These are phyloP conservation scores for Papiliotrema flavescens DNA, from an alignment of 1,284 basidiomycete genomes.

Conservation along the genomic window DNA sequence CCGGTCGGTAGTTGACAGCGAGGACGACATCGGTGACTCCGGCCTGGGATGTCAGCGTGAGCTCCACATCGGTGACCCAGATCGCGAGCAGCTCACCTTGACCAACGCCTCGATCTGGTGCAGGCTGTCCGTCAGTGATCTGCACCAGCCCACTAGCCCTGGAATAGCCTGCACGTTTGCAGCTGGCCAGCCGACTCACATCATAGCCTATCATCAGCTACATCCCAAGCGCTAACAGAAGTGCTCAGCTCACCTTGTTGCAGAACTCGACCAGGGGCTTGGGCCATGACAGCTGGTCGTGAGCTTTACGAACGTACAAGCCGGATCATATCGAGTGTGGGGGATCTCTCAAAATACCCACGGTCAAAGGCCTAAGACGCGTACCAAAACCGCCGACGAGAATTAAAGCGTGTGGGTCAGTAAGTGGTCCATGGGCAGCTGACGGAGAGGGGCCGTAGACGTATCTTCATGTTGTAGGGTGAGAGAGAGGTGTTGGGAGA, in stretches of 20 bases:
- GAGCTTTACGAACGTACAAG: slow-evolving; percentile 3
- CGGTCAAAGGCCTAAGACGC: slow-evolving; percentile 54
- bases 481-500: not conserved
- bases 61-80: not conserved
- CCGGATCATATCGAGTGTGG: not conserved
- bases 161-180: not conserved
- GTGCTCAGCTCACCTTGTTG: slow-evolving; percentile 47
- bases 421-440: not conserved
- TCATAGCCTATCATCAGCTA: slow-evolving; percentile 41
- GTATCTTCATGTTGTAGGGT: slow-evolving; percentile 48
- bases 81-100: slow-evolving; percentile 42
- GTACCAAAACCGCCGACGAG: slow-evolving; percentile 55
- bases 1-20: slow-evolving; percentile 55
- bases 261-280: slow-evolving; percentile 56
- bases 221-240: not conserved
- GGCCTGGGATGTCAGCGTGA: slow-evolving; percentile 38
- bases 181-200: slow-evolving; percentile 29
- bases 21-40: slow-evolving; percentile 57
- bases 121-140: slow-evolving; percentile 36
- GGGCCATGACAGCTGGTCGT: slow-evolving; percentile 46
- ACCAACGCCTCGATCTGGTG: slow-evolving; percentile 56
- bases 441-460: slow-evolving; percentile 11
- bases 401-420: slow-evolving; percentile 49
- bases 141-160: not conserved
- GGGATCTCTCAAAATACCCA: slow-evolving; percentile 30